phyloP scores from a whole-genome alignment of 2,329 filamentous ascomycete species.

The Claviceps quebecensis region DNA sequence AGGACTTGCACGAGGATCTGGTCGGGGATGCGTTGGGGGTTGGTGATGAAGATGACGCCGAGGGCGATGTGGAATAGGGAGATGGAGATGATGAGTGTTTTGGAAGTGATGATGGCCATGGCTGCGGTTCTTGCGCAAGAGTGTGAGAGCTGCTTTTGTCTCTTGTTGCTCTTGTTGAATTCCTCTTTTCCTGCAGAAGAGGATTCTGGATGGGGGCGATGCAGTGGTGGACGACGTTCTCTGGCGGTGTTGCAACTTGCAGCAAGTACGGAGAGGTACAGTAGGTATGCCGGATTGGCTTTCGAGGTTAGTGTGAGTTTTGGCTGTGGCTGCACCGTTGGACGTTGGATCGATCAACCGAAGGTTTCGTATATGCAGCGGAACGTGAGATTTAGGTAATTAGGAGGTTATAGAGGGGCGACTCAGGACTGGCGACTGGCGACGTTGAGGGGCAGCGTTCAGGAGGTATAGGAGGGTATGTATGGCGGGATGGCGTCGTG shows the following conservation, averaged over 20 bases:
- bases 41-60: conserved; percentile 70
- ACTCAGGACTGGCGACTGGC: too few species aligned
- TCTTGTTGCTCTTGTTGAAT: background rate
- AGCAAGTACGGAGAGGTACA: too few species aligned
- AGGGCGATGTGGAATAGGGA: conserved; percentile 75
- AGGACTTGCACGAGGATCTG: conserved; percentile 70
- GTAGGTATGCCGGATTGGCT: too few species aligned
- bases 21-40: conserved; percentile 57
- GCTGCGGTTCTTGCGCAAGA: conserved; percentile 7
- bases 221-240: too few species aligned
- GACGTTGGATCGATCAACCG: background rate
- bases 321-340: background rate
- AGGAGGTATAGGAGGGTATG: too few species aligned
- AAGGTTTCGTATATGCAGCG: background rate
- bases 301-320: background rate
- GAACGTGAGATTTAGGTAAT: background rate
- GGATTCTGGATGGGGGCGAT: too few species aligned
- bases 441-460: too few species aligned
- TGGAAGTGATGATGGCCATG: conserved; percentile 74
- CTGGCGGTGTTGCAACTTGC: too few species aligned
- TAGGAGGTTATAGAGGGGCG: too few species aligned
- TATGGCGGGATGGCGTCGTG: too few species aligned
- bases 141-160: background rate
- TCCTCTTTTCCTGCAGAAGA: background rate
- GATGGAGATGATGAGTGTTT: conserved; percentile 66